Evolutionary conservation across 495 filamentous ascomycete genomes (phyloP), one percentile per base, ranked within the genome.

Genomic region (Symbiotaphrina buchneri): DNA sequence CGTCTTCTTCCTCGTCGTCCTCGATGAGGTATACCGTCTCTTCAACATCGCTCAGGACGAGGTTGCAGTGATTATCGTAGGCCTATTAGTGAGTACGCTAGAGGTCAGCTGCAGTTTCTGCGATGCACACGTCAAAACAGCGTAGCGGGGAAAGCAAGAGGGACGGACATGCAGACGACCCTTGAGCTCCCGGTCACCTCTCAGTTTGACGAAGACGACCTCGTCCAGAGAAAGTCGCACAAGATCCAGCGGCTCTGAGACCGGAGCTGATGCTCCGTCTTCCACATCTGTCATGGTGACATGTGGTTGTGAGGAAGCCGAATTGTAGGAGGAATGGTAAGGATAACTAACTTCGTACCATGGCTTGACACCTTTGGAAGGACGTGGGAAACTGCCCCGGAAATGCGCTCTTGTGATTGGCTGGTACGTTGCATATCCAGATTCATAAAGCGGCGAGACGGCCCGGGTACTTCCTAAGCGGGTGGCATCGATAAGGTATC

Each of bases 61-160:
- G 54, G 46, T 99, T 99, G 67, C 87, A 95, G 49, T 99, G 87
- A 43, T 78, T 87, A 48, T 99, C 87, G 49, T 94, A 99, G 20
- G 85, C 87, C 90, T 99, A 42, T 6, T 18, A 25, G 15, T 18
- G n/a, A n/a, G n/a, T n/a, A 24, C 18, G 23, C 37, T 16, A 47
- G 17, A n/a, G n/a, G n/a, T n/a, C n/a, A n/a, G n/a, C n/a, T n/a
- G n/a, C n/a, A n/a, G n/a, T n/a, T n/a, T n/a, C n/a, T n/a, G n/a
- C n/a, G n/a, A n/a, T n/a, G n/a, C n/a, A n/a, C n/a, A n/a, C n/a
- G n/a, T n/a, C n/a, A n/a, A n/a, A n/a, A n/a, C n/a, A n/a, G n/a
- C n/a, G n/a, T n/a, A n/a, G n/a, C n/a, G n/a, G n/a, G n/a, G n/a
- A n/a, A n/a, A n/a, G n/a, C n/a, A 23, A 32, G 24, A 13, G 19